Evolutionary conservation across 2,329 filamentous ascomycete genomes (phyloP).

Genomic region (Penicillium freii): DNA sequence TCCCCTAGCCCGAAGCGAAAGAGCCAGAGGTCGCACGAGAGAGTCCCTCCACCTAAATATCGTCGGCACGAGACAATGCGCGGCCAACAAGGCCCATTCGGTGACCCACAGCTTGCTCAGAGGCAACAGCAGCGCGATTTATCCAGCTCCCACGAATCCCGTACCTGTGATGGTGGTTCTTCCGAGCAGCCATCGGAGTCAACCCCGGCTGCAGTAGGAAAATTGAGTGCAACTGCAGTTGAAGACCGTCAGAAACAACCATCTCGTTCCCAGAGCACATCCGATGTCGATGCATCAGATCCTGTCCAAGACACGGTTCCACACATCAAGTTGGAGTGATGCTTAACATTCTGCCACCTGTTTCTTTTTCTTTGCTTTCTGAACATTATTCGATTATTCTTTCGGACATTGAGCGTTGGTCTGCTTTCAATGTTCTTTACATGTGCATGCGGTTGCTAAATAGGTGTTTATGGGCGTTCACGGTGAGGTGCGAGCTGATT

Average conservation of each 20-base stretch:
- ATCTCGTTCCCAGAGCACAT: not conserved
- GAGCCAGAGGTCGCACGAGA: not conserved
- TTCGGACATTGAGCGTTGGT: not conserved
- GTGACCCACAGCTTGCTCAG: not conserved
- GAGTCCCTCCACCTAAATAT: not conserved
- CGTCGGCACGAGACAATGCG: not conserved
- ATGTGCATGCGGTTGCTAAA: not conserved
- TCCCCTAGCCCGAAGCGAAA: not conserved
- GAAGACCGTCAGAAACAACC: not conserved
- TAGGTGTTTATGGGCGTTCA: not conserved
- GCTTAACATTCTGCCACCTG: not conserved
- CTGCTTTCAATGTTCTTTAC: not conserved
- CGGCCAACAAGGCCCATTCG: not conserved
- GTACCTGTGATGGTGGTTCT: not conserved
- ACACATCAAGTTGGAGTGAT: not conserved
- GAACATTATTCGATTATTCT: not conserved
- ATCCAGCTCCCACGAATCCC: not conserved
- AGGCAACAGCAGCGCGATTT: not conserved
- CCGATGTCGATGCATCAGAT: not conserved
- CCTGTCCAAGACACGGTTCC: no score
- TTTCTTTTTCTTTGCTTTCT: not conserved
- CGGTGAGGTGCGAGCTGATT: not conserved
- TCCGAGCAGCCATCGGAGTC: not conserved
- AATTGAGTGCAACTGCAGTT: slow-evolving; percentile 30
- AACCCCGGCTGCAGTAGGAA: slow-evolving; percentile 37